A percentile compares a stretch with the other conserved stretches of the same genome.
Conservation (phyloP, 2,329 filamentous ascomycete genomes). For the Penicillium sp. region DNA sequence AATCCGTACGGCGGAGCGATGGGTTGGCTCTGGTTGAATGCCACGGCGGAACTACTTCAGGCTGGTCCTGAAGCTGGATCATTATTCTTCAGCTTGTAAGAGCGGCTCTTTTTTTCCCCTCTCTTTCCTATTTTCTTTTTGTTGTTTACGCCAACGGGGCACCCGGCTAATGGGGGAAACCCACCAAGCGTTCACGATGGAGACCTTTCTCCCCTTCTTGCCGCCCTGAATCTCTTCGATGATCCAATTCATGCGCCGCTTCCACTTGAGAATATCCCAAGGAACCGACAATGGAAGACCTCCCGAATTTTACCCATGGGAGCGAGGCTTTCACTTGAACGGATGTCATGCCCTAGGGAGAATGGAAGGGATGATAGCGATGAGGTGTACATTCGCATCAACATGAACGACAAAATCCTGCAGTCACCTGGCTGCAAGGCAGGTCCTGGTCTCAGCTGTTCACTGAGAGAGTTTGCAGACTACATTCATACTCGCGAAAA, state of each 20-base stretch:
- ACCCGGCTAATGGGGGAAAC: too few relatives aligned
- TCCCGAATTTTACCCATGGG: constrained; percentile 55
- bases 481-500: constrained; percentile 37
- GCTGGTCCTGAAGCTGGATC: constrained; percentile 42
- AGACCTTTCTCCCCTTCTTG: not conserved
- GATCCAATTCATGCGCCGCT: not conserved
- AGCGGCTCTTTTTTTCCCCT: too few relatives aligned
- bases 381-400: constrained; percentile 45
- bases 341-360: constrained; percentile 40
- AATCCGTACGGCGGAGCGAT: constrained; percentile 49
- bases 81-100: constrained; percentile 39
- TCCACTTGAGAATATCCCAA: not conserved
- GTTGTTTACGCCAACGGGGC: too few relatives aligned
- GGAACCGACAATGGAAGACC: constrained; percentile 43
- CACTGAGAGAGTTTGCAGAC: constrained; percentile 40
- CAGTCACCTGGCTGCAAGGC: constrained; percentile 39
- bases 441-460: constrained; percentile 42
- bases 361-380: constrained; percentile 6
- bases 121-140: too few relatives aligned
- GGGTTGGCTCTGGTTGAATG: constrained; percentile 56
- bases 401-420: constrained; percentile 54
- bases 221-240: not conserved
- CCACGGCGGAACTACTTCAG: constrained; percentile 46
- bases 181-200: not conserved
- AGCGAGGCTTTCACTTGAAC: constrained; percentile 50